Percentiles rank a stretch among this genome's conserved stretches.
These are phyloP conservation scores for Cynanchum wilfordii DNA, from an alignment of 257 asterid species.

Conservation along the genomic window DNA sequence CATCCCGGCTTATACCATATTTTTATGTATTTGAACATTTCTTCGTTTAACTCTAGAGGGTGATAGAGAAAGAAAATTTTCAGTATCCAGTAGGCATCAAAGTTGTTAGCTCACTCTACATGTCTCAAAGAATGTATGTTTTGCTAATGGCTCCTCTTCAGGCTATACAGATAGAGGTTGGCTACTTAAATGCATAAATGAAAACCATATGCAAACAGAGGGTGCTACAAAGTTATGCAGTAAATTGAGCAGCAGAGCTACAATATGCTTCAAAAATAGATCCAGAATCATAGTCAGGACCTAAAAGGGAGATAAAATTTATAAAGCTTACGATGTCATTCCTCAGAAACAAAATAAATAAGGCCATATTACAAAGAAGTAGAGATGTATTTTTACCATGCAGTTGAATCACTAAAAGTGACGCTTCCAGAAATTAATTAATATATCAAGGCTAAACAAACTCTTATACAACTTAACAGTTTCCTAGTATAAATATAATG, in stretches of 20 bases:
- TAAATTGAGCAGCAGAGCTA: background rate
- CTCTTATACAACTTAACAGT: background rate
- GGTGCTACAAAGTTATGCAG: background rate
- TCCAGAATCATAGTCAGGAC: background rate
- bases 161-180: background rate
- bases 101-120: background rate
- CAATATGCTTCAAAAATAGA: background rate
- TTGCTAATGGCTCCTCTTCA: background rate
- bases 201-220: background rate
- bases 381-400: background rate
- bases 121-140: background rate
- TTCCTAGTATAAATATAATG: background rate
- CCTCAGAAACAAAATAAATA: background rate
- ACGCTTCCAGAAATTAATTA: background rate
- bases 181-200: background rate
- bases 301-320: background rate
- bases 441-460: background rate
- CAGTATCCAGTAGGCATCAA: background rate
- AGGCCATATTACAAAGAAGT: background rate
- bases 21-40: background rate
- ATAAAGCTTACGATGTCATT: background rate
- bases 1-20: background rate
- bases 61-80: background rate
- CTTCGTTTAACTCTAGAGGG: background rate
- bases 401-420: background rate